Base-by-base conservation (phyloP, 2,329 filamentous ascomycete species). In the Colletotrichum simmondsii region DNA sequence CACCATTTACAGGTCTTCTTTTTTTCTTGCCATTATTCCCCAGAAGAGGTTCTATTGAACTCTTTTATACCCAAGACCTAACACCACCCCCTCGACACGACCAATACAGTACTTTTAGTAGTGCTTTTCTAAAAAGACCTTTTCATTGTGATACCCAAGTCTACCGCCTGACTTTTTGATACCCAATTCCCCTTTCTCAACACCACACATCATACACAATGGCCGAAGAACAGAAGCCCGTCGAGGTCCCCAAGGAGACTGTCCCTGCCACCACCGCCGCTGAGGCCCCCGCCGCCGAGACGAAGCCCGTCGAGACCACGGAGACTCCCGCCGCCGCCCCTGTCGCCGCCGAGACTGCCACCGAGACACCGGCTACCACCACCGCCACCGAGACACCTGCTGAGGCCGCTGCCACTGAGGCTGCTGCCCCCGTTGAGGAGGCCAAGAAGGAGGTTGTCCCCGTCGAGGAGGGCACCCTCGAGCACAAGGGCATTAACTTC, bases 401-500 rank as follows among this genome's bases (percentile, higher is more conserved):
- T 73, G 85, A 86, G 81, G 79, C 83, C 52, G 81, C 80, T 65
- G 77, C 78, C 59, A 77, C 80, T 65, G 76, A 80, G 67, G 77
- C 78, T 66, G 82, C 83, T 46, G 77, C 80, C 37, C 77, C 78
- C 42, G 83, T 84, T 76, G 81, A 86, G 80, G 81, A 83, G 42
- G 81, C 81, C 78, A 85, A 85, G 78, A 84, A 87, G 75, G 89
- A 90, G 80, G 84, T 86, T 65, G 92, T 92, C 85, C 93, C 94
- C 74, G 88, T 96, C 75, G 92, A 93, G 82, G 95, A 97, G 85
- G 96, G 95, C 75, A 87, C 91, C 78, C 90, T 98, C 66, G 93
- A 94, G 83, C 94, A 97, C 92, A 98, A 98, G 91, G 94, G 94
- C 81, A 89, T 95, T 76, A 89, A 87, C 85, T 92, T 90, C 82